Percentiles rank a stretch among this genome's conserved stretches.
Evolutionary conservation across 148 eudicot species (phyloP).

Genomic region (Salicornia ramosissima): DNA sequence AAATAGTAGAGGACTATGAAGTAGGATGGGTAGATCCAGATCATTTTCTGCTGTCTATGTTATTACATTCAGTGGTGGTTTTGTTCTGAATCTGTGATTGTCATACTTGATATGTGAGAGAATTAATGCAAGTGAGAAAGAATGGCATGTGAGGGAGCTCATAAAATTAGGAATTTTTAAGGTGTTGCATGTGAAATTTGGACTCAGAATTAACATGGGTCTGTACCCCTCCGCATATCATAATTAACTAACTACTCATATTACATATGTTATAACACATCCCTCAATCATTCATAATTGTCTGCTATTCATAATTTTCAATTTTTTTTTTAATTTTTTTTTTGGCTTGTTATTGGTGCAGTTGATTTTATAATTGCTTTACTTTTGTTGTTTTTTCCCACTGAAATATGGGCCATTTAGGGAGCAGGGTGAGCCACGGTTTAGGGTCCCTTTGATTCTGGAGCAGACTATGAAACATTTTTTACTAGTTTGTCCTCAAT

Average conservation of each 20-base stretch:
- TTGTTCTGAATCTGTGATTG: too few relatives aligned
- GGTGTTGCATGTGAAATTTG: constrained; percentile 11
- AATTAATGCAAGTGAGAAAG: neutral
- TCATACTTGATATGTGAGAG: too few relatives aligned
- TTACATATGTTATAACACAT: neutral
- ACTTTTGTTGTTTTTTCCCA: neutral
- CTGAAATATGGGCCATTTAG: too few relatives aligned
- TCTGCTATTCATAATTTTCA: constrained; percentile 1
- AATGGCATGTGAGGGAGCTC: neutral
- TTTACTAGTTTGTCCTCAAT: too few relatives aligned
- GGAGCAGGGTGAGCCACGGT: too few relatives aligned
- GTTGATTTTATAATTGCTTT: neutral
- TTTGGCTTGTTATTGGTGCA: neutral
- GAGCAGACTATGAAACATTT: too few relatives aligned
- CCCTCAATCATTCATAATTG: constrained; percentile 14
- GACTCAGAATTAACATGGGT: constrained; percentile 20
- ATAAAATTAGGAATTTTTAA: neutral
- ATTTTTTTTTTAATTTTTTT: constrained; percentile 4
- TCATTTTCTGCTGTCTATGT: neutral
- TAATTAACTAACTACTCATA: neutral
- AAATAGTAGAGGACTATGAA: too few relatives aligned
- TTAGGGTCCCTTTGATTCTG: too few relatives aligned
- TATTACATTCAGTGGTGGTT: neutral
- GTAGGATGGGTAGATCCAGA: neutral
- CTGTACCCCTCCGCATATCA: constrained; percentile 12